Evolutionary conservation across 768 basidiomycete species (phyloP).

Genomic region (Hemileccinum rubropunctum): DNA sequence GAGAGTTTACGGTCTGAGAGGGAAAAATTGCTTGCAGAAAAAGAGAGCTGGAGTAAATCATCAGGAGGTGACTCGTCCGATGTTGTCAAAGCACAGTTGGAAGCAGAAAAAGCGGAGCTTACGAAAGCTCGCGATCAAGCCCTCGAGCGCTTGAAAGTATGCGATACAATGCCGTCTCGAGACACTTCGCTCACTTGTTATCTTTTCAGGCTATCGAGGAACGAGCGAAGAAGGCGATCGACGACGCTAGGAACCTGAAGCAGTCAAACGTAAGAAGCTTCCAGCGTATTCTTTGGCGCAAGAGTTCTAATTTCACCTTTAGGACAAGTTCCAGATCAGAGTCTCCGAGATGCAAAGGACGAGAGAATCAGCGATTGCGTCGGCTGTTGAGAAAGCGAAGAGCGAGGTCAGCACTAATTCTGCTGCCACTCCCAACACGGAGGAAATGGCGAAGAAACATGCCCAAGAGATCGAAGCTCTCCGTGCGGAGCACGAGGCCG

Average conservation of each 20-base stretch:
- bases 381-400: slow-evolving; percentile 56
- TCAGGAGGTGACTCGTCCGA: slow-evolving; percentile 26
- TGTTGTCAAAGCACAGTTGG: slow-evolving; percentile 43
- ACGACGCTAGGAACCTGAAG: slow-evolving; percentile 42
- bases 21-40: slow-evolving; percentile 61
- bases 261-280: slow-evolving; percentile 27
- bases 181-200: slow-evolving; percentile 2
- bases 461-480: slow-evolving; percentile 57
- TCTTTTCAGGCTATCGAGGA: slow-evolving; percentile 37
- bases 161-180: neutral
- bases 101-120: slow-evolving; percentile 59
- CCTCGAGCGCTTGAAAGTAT: slow-evolving; percentile 55
- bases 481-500: slow-evolving; percentile 52
- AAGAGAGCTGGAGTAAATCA: slow-evolving; percentile 37
- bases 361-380: slow-evolving; percentile 50
- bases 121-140: slow-evolving; percentile 60
- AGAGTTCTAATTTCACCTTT: slow-evolving; percentile 9
- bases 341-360: slow-evolving; percentile 52
- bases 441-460: slow-evolving; percentile 51
- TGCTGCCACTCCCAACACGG: slow-evolving; percentile 20
- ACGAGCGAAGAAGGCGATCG: slow-evolving; percentile 41
- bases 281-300: neutral
- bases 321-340: slow-evolving; percentile 64
- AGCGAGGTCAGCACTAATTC: slow-evolving; percentile 37
- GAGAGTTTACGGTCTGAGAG: slow-evolving; percentile 54